Evolutionary conservation across 2,329 filamentous ascomycete genomes (phyloP), one percentile per base, ranked within the genome.

Genomic region (Sarocladium kiliense): DNA sequence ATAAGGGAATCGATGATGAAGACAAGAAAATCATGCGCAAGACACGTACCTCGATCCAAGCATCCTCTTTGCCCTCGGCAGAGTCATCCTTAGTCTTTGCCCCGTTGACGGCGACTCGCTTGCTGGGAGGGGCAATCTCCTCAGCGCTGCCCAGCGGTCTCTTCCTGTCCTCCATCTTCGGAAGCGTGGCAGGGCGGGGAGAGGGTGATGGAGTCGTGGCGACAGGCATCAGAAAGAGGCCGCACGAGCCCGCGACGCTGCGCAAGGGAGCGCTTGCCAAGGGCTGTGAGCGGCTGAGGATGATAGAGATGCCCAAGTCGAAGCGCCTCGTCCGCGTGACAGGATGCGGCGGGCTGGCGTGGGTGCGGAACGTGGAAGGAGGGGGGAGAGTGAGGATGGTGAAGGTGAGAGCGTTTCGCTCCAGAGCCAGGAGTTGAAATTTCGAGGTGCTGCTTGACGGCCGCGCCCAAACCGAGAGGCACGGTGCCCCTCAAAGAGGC

Each of bases 121-220:
- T 99, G 68, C 86, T 88, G 21, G 93, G 92, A 62, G 93, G 93
- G 62, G 88, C 89, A 67, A 89, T 78, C 64, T 97, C 91, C 71
- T 94, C 89, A 66, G 84, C 77, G 74, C 84, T 81, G 64, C 88
- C 82, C 69, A 91, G 89, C 69, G 91, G 88, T 84, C 94, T 86
- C 84, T 99, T 99, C 84, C 94, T 91, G 80, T 97, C 94, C 82
- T 99, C 94, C 93, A 97, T 99, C 84, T 94, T 96, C 79, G 85
- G 79, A 76, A 89, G 81, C 81, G 86, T 86, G 77, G 90, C 87
- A 79, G 88, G 84, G 82, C 85, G 84, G 80, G 86, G 81, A 69
- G 76, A 73, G 74, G 86, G 80, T 74, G 85, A 82, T 71, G 81
- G 80, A 64, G 84, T 81, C 76, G 89, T 87, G 77, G 89, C 85